Evolutionary conservation across 1,284 basidiomycete species (phyloP), one percentile per base, ranked within the genome.

Genomic region (Irpex sp.): DNA sequence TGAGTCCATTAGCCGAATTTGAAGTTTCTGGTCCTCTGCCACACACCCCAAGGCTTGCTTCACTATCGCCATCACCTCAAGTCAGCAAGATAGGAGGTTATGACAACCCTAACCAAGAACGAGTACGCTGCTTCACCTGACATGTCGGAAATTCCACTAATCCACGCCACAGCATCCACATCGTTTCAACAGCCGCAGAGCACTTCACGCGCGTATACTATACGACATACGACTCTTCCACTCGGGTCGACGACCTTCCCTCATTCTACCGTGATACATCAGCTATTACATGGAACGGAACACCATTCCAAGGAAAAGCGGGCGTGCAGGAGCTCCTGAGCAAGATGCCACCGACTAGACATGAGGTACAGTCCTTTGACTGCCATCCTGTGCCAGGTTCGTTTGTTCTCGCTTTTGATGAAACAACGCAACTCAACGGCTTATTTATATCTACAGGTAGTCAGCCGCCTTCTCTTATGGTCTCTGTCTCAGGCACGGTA

Each of bases 201-300:
- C 82, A 86, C 68, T 93, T 93, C 74, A 87, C 87, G 56, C 84
- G 86, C 64, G 79, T 93, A 51, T 93, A 90, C 74, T 93, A 93
- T 73, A 77, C 82, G 50, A 83, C 90, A 0, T 93, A 93, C 75
- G 91, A 93, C 76, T 90, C 90, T 9, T 75, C 83, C 61, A 85
- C 85, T 17, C 85, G 91, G 53, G 77, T 84, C 43, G 81, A 84
- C 56, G 88, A 90, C 69, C 75, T 94, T 6, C 88, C 89, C 57
- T 84, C 89, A 67, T 90, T 93, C 72, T 94, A 94, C 70, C 86
- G 92, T 3, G 77, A 85, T 17, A 79, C 79, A 2, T 93, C 92
- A 1, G 86, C 90, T 1, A 72, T 94, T 65, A 87, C 87, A 47
- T 94, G 92, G 92, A 94, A 94, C 68, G 92, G 92, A n/a, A 92